Conservation (phyloP, 176 grass and related monocot species). For the Triticum aestivum region DNA sequence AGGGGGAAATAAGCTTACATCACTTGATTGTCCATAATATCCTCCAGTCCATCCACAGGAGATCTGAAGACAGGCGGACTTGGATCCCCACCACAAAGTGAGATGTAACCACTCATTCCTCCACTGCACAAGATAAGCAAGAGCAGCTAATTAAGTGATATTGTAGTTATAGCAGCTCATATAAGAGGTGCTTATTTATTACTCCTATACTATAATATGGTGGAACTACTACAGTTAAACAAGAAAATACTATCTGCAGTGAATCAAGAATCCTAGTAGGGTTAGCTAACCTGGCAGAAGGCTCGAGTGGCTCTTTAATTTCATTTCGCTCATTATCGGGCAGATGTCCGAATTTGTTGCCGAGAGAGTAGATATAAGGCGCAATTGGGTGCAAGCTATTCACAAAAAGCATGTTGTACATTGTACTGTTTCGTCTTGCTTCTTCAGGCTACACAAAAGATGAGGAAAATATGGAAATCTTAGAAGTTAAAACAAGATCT, state of each 20-base stretch:
- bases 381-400: slow-evolving; percentile 85
- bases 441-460: slow-evolving; percentile 73
- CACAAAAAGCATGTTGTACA: slow-evolving; percentile 98
- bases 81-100: slow-evolving; percentile 84
- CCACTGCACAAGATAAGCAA: slow-evolving; percentile 55
- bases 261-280: slow-evolving; percentile 19
- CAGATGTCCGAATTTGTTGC: slow-evolving; percentile 72
- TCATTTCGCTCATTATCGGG: slow-evolving; percentile 51
- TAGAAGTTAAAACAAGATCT: slow-evolving; percentile 21
- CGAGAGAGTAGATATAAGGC: slow-evolving; percentile 88
- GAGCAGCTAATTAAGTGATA: not conserved
- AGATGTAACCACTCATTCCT: slow-evolving; percentile 96
- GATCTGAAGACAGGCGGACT: slow-evolving; percentile 82
- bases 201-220: not conserved
- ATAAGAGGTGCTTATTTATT: not conserved
- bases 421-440: slow-evolving; percentile 84
- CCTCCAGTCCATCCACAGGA: slow-evolving; percentile 74
- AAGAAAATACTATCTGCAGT: slow-evolving; percentile 16
- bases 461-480: slow-evolving; percentile 20
- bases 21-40: slow-evolving; percentile 98
- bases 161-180: not conserved
- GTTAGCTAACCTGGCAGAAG: slow-evolving; percentile 68
- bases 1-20: slow-evolving; percentile 55
- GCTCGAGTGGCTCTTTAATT: slow-evolving; percentile 86
- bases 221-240: not conserved